Conservation (phyloP, 2,329 filamentous ascomycete species). For the Penicillium griseofulvum region DNA sequence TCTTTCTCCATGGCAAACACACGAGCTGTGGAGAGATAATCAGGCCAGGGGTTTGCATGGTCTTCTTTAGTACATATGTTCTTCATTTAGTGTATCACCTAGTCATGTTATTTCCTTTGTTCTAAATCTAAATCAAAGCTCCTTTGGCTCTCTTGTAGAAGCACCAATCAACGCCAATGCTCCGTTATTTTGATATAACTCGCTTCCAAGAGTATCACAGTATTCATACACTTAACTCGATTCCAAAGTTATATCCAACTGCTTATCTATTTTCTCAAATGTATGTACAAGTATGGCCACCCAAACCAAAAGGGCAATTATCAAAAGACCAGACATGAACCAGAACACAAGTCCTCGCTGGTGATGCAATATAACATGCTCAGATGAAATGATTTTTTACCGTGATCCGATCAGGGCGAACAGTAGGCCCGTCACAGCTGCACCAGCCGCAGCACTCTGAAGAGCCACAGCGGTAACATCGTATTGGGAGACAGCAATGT, state of each 20-base stretch:
- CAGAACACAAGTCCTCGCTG: background rate
- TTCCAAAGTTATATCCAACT: slow-evolving; percentile 6
- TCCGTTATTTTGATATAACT: background rate
- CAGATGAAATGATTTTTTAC: slow-evolving; percentile 21
- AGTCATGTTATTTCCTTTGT: slow-evolving; percentile 34
- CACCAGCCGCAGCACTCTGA: slow-evolving; percentile 66
- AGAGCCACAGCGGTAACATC: slow-evolving; percentile 69
- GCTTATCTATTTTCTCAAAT: slow-evolving; percentile 17
- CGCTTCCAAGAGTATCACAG: background rate
- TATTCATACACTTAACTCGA: slow-evolving; percentile 14
- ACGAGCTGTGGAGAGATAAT: slow-evolving; percentile 7
- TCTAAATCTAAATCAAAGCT: slow-evolving; percentile 1
- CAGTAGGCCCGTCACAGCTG: slow-evolving; percentile 55
- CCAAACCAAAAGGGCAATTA: slow-evolving; percentile 1
- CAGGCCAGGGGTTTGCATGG: slow-evolving; percentile 3
- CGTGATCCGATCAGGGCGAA: slow-evolving; percentile 52
- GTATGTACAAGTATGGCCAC: slow-evolving; percentile 18
- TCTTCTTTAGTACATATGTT: slow-evolving; percentile 29
- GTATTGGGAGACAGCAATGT: slow-evolving; percentile 62
- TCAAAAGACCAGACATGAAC: slow-evolving; percentile 2
- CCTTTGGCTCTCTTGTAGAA: background rate
- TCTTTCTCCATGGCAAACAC: slow-evolving; percentile 10
- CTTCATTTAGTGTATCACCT: slow-evolving; percentile 28
- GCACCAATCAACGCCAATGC: background rate
- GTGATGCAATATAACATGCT: slow-evolving; percentile 8